These are phyloP conservation scores for Dioscorea cayenensis DNA, from an alignment of 116 monocot genomes.

Conservation along the genomic window DNA sequence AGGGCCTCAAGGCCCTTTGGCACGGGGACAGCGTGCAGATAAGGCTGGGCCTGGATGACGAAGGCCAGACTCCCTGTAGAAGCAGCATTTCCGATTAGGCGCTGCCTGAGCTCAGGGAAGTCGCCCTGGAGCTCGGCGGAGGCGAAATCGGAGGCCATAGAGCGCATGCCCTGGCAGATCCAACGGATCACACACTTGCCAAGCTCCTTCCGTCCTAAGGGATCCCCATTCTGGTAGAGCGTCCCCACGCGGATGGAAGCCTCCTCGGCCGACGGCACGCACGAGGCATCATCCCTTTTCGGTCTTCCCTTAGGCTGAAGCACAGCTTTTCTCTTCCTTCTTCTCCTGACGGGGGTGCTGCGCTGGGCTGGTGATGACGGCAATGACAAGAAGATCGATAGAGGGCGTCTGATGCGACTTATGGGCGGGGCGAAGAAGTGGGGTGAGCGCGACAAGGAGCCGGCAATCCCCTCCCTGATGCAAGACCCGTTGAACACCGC, in stretches of 20 bases:
- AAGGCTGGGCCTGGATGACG: slow-evolving; percentile 87
- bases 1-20: slow-evolving; percentile 82
- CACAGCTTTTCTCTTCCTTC: slow-evolving; percentile 11
- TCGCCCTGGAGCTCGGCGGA: slow-evolving; percentile 70
- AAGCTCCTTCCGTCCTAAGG: slow-evolving; percentile 76
- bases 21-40: slow-evolving; percentile 71
- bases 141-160: slow-evolving; percentile 84
- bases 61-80: slow-evolving; percentile 37
- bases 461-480: too few species aligned
- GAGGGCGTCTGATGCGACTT: too few species aligned
- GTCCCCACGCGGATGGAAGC: slow-evolving; percentile 54
- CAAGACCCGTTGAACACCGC: too few species aligned
- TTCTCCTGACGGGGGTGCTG: slow-evolving; percentile 2
- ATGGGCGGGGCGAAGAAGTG: too few species aligned
- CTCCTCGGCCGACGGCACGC: slow-evolving; percentile 54
- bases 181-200: slow-evolving; percentile 86
- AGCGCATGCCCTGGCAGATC: slow-evolving; percentile 77
- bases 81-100: slow-evolving; percentile 14
- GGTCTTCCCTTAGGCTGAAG: neutral
- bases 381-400: neutral
- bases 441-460: too few species aligned
- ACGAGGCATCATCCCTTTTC: slow-evolving; percentile 7
- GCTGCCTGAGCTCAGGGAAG: slow-evolving; percentile 60
- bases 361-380: neutral
- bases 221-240: slow-evolving; percentile 82